phyloP scores from a whole-genome alignment of 2,329 filamentous ascomycete genomes.

The Xylariomycetidae sp. region DNA sequence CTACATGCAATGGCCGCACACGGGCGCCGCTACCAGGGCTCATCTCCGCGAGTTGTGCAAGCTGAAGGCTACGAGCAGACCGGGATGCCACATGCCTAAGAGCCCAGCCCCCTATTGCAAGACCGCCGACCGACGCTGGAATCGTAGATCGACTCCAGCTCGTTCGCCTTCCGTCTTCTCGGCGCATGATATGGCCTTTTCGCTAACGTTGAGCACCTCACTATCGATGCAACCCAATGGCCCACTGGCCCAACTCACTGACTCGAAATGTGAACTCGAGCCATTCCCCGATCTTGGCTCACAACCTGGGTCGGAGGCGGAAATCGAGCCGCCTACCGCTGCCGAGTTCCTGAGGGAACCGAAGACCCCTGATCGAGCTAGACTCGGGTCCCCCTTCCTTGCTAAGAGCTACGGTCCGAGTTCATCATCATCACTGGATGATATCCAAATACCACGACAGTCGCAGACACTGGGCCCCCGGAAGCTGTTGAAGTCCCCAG shows the following conservation, averaged over 20 bases:
- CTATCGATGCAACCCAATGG: slow-evolving; percentile 59
- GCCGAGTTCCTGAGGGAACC: slow-evolving; percentile 6
- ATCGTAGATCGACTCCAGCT: slow-evolving; percentile 41
- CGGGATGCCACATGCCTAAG: slow-evolving; percentile 41
- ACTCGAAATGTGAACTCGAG: slow-evolving; percentile 29
- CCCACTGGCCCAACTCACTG: slow-evolving; percentile 54
- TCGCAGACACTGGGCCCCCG: slow-evolving; percentile 44
- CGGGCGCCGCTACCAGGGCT: slow-evolving; percentile 53
- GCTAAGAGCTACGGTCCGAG: slow-evolving; percentile 57
- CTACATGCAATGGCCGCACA: slow-evolving; percentile 59
- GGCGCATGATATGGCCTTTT: slow-evolving; percentile 57
- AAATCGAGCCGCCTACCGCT: slow-evolving; percentile 2
- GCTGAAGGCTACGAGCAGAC: slow-evolving; percentile 40
- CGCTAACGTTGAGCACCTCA: slow-evolving; percentile 56
- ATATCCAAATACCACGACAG: slow-evolving; percentile 34
- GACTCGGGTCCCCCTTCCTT: slow-evolving; percentile 50
- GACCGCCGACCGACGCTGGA: slow-evolving; percentile 42
- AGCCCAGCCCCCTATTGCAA: slow-evolving; percentile 53
- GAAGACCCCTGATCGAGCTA: slow-evolving; percentile 23
- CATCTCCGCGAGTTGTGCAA: slow-evolving; percentile 59
- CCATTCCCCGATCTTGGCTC: slow-evolving; percentile 13
- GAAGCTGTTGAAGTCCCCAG: slow-evolving; percentile 47
- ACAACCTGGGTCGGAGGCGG: slow-evolving; percentile 4
- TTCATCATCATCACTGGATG: slow-evolving; percentile 44
- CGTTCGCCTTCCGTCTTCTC: slow-evolving; percentile 47